Evolutionary conservation across 2,329 filamentous ascomycete genomes (phyloP).

Genomic region (Cladosporium sp.): DNA sequence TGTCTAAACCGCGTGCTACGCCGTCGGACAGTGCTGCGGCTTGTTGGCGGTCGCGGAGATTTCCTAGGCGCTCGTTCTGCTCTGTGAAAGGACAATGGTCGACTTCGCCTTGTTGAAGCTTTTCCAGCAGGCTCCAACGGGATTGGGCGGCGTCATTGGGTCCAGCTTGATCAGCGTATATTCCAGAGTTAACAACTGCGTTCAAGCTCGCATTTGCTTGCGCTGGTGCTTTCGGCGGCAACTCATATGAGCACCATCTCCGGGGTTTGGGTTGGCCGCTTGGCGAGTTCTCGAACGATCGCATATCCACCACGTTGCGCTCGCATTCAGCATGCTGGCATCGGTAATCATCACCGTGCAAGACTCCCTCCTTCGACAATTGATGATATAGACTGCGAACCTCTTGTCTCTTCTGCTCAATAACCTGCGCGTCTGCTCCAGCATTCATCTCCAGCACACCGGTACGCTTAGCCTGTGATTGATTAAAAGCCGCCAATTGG

Average conservation of each 20-base stretch:
- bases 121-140: constrained; percentile 9
- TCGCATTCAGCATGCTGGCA: constrained; percentile 24
- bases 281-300: constrained; percentile 15
- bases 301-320: constrained; percentile 23
- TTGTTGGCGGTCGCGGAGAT: constrained; percentile 3
- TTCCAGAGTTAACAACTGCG: not conserved
- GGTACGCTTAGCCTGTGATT: constrained; percentile 14
- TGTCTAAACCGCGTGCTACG: constrained; percentile 9
- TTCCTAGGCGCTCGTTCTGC: constrained; percentile 7
- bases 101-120: constrained; percentile 9
- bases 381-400: constrained; percentile 19
- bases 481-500: constrained; percentile 28
- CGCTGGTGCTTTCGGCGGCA: constrained; percentile 5
- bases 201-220: not conserved
- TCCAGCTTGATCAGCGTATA: not conserved
- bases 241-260: constrained; percentile 25
- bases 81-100: constrained; percentile 7
- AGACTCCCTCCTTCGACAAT: constrained; percentile 20
- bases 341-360: constrained; percentile 18
- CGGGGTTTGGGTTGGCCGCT: constrained; percentile 11
- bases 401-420: constrained; percentile 13
- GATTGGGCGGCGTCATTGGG: constrained; percentile 2
- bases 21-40: constrained; percentile 4
- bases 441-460: constrained; percentile 13
- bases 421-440: constrained; percentile 12